Conservation (phyloP, 2,329 filamentous ascomycete species). For the Penicillium palitans region DNA sequence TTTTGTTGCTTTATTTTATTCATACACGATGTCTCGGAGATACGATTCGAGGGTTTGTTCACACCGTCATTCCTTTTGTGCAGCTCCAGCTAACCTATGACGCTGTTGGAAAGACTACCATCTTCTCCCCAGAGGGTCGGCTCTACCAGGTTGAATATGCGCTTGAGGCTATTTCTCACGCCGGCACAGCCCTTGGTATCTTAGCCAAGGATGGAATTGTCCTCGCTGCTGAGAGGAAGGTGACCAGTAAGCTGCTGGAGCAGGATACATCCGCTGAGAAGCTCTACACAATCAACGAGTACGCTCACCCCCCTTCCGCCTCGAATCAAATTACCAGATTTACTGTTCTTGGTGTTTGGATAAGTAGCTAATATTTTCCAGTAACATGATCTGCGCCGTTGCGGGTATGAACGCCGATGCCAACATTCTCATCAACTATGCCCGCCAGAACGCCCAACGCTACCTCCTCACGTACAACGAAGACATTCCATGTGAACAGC, state of each 20-base stretch:
- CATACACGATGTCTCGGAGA: slow-evolving; percentile 79
- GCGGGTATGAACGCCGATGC: slow-evolving; percentile 99
- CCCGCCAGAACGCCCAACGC: slow-evolving; percentile 91
- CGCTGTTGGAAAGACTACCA: slow-evolving; percentile 72
- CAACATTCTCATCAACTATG: slow-evolving; percentile 99
- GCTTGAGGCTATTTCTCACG: slow-evolving; percentile 96
- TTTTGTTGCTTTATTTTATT: slow-evolving; percentile 12
- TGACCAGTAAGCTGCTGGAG: slow-evolving; percentile 97
- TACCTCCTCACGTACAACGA: slow-evolving; percentile 99
- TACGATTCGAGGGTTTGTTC: slow-evolving; percentile 89
- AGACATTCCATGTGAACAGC: slow-evolving; percentile 98
- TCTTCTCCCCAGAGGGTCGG: slow-evolving; percentile 98
- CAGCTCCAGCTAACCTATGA: slow-evolving; percentile 41
- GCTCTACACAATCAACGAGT: slow-evolving; percentile 99
- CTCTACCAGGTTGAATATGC: slow-evolving; percentile 99
- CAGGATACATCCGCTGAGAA: slow-evolving; percentile 99
- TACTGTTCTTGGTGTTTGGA: background rate
- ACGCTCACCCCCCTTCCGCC: slow-evolving; percentile 37
- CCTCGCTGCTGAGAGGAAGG: slow-evolving; percentile 95
- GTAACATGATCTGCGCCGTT: slow-evolving; percentile 99
- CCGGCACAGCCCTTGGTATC: slow-evolving; percentile 94
- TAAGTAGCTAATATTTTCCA: slow-evolving; percentile 42
- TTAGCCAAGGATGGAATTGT: slow-evolving; percentile 98
- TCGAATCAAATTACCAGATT: background rate
- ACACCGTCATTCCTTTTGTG: slow-evolving; percentile 21